Evolutionary conservation across 208 protist genomes (phyloP), one percentile per base, ranked within the genome.

Genomic region (Crithidia bombi): DNA sequence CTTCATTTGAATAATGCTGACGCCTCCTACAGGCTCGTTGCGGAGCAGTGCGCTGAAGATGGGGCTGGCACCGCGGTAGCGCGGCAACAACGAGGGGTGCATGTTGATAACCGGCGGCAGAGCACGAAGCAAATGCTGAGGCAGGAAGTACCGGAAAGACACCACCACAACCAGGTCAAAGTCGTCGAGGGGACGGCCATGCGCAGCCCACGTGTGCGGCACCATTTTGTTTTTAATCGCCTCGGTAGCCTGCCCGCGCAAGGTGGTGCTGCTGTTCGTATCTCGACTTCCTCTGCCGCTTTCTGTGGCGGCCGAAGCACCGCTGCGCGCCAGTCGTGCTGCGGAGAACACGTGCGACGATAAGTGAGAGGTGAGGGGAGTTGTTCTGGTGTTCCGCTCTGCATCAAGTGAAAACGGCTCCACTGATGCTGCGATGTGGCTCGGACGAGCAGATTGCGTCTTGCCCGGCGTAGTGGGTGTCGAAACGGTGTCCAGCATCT

Each of bases 141-240:
- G 91, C 2, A 96, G 65, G 47, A 92, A 96, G 78, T 96, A 96
- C 32, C 91, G 88, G 65, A 93, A 96, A 12, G 91, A 96, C 19
- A 93, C 91, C 5, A 96, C 89, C 2, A 96, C 82, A 21, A 81
- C 78, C 12, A 93, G 77, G 64, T 96, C 91, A 72, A 87, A 93
- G 58, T 78, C 75, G 21, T 50, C 51, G 17, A 92, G 70, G 15
- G 85, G 56, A 23, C 67, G 78, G 4, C 86, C 79, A 0, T 73
- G 61, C 3, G 46, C 58, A 2, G 35, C 47, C 82, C 79, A 85
- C 55, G 75, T 64, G 52, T 70, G 63, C 55, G 39, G 32, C n/a
- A 33, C 32, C 28, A 32, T n/a, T 19, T 38, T 41, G 7, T 11
- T 19, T n/a, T 19, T 17, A 4, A 23, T 3, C 5, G 4, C 28